Conservation (phyloP, 768 basidiomycete genomes). For the Pulveroboletus sp. region DNA sequence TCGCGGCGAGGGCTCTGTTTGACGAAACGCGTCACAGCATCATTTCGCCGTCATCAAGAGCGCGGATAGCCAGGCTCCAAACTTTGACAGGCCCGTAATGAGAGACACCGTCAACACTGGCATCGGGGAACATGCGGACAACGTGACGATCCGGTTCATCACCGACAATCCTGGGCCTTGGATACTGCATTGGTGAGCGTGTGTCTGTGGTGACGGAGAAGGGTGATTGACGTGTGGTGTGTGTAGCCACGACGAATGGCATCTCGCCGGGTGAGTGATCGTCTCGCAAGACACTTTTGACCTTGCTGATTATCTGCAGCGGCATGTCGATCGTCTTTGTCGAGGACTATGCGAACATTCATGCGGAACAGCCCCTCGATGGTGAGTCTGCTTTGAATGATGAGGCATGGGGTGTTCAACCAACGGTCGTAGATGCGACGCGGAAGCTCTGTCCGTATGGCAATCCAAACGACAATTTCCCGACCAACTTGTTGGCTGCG, state of each 20-base stretch:
- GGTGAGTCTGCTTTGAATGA: background rate
- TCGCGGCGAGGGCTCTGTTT: background rate
- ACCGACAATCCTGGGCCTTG: constrained; percentile 70
- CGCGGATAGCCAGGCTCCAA: constrained; percentile 34
- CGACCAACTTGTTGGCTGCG: too few species aligned
- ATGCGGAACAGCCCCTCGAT: background rate
- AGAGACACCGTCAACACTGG: constrained; percentile 46
- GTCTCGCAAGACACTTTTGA: background rate
- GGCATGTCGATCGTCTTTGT: constrained; percentile 15
- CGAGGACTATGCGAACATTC: constrained; percentile 8
- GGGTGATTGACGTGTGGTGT: background rate
- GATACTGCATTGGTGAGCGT: constrained; percentile 39
- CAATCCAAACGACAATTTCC: too few species aligned
- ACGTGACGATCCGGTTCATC: constrained; percentile 51
- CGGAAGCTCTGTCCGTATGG: constrained; percentile 8
- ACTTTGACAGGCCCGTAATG: constrained; percentile 46
- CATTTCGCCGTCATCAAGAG: constrained; percentile 41
- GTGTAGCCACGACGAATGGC: constrained; percentile 38
- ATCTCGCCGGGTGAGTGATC: constrained; percentile 22
- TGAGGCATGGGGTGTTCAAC: background rate
- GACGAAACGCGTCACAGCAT: constrained; percentile 29
- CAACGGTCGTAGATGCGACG: constrained; percentile 4
- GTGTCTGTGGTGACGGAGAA: background rate
- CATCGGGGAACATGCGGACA: too few species aligned
- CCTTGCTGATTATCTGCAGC: background rate